Evolutionary conservation across 257 asterid genomes (phyloP).

Genomic region (Voacanga thouarsii): DNA sequence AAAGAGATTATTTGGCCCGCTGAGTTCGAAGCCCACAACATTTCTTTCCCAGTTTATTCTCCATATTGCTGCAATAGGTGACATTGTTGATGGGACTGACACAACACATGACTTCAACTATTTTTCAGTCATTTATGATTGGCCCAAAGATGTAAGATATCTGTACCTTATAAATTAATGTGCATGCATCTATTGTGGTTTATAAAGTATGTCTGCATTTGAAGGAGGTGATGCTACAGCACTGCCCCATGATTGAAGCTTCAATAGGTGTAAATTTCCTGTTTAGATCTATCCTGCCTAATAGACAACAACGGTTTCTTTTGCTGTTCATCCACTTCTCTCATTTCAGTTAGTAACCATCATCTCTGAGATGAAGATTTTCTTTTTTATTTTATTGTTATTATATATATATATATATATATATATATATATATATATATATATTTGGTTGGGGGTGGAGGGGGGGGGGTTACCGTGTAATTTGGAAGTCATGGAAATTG

Average conservation of each 20-base stretch:
- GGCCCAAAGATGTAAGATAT: constrained; percentile 92
- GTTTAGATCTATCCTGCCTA: background rate
- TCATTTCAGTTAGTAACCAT: background rate
- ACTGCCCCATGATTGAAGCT: background rate
- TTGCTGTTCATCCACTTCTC: background rate
- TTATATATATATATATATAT: too few relatives aligned
- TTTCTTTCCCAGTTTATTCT: constrained; percentile 93
- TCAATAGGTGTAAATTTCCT: background rate
- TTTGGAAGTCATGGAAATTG: background rate
- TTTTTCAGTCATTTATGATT: constrained; percentile 90
- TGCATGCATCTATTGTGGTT: background rate
- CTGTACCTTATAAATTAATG: constrained; percentile 3
- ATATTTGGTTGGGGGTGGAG: too few relatives aligned
- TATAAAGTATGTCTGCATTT: background rate
- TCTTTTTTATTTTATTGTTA: background rate
- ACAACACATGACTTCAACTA: constrained; percentile 98
- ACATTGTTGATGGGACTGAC: constrained; percentile 99
- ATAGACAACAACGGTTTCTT: background rate
- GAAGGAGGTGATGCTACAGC: background rate
- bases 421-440: too few relatives aligned
- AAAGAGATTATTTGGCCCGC: constrained; percentile 72
- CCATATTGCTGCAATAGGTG: constrained; percentile 96
- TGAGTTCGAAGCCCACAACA: constrained; percentile 69
- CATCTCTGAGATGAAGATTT: background rate
- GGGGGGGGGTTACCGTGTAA: background rate